Evolutionary conservation across 78 protist genomes (phyloP), one percentile per base, ranked within the genome.

Genomic region (Chrysochromulina tobinii): DNA sequence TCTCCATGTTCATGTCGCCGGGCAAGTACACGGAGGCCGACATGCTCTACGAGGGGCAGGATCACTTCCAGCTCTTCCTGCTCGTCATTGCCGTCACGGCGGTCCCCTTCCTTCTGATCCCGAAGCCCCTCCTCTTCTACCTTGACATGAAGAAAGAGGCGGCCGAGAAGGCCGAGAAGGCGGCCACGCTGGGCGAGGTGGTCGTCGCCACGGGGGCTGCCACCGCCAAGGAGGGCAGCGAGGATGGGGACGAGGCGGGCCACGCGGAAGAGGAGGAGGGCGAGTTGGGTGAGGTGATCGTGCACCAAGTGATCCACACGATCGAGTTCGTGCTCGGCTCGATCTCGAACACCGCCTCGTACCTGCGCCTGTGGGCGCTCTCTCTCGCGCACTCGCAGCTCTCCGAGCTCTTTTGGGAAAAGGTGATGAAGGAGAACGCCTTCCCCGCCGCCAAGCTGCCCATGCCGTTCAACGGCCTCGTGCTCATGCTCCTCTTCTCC

Each of bases 311-410:
- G 75, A 99, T 99, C 90, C 99, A 99, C 95, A 98, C 99, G 55
- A 99, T 99, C 81, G 99, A 99, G 95, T 99, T 93, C 67, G 96
- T 96, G 21, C 96, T 99, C 66, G 99, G 99, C 25, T 93, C 96
- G 51, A 93, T 99, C 54, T 99, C 99, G 66, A 98, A 99, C 96
- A 99, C 99, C 14, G 99, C 99, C 50, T 98, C 99, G 9, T 99
- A 99, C 93, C 97, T 99, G 59, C 98, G 99, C 25, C 99, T 99
- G 50, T 99, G 99, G 99, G 99, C 99, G 12, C 97, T 99, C 25
- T 96, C 99, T 2, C 96, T 99, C 54, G 99, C 99, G 14, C 99
- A 99, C 95, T 79, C 87, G 87, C 87, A 90, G 89, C 85, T 90
- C 51, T 48, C 93, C 18, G 93, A 90, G 89, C 84, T 92, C 61